These are phyloP conservation scores for Solanum corneliomulleri DNA, from an alignment of 257 asterid species.

Conservation along the genomic window DNA sequence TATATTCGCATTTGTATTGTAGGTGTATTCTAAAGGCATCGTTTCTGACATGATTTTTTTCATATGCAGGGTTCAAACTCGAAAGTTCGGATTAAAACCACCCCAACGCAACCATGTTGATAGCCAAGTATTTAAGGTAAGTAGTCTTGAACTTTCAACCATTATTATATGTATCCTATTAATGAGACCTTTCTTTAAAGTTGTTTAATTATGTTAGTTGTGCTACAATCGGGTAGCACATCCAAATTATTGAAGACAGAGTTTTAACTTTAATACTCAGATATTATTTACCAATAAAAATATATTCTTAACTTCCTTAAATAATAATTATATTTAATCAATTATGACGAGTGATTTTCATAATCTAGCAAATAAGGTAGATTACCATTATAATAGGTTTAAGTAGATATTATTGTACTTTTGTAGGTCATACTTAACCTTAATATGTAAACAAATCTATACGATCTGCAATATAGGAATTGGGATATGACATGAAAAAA, in stretches of 20 bases:
- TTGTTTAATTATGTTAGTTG: background rate
- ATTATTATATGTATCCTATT: background rate
- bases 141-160: constrained; percentile 2
- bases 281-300: background rate
- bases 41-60: background rate
- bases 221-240: background rate
- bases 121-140: background rate
- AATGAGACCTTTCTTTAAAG: background rate
- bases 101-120: background rate
- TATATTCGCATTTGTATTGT: too few relatives aligned
- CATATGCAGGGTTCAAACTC: background rate
- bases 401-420: background rate
- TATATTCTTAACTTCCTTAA: background rate
- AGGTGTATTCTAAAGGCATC: background rate
- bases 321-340: background rate
- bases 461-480: background rate
- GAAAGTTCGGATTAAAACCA: background rate
- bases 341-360: background rate
- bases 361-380: background rate
- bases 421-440: background rate
- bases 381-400: background rate
- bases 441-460: background rate
- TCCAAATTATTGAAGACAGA: background rate
- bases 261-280: background rate
- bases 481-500: background rate